A percentile compares a stretch with the other conserved stretches of the same genome.
These are phyloP conservation scores for Trypanosoma theileri DNA, from an alignment of 208 protist species.

Conservation along the genomic window DNA sequence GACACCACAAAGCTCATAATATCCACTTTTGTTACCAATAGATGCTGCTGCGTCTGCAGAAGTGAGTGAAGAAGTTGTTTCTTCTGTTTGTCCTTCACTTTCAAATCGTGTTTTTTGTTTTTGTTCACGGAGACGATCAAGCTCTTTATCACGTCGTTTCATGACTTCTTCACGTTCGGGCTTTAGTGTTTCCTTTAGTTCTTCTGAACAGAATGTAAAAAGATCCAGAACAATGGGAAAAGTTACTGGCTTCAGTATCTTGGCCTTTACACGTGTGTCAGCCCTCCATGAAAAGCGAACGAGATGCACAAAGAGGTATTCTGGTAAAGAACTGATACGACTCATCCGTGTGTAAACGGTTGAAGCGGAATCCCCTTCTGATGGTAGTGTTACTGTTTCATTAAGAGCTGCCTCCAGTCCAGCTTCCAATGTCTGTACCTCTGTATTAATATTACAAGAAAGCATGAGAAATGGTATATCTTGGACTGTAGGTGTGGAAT, in stretches of 20 bases:
- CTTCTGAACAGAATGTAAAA: constrained; percentile 50
- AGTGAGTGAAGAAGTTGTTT: constrained; percentile 1
- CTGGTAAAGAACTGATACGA: constrained; percentile 60
- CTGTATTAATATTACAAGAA: constrained; percentile 76
- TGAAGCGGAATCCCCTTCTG: constrained; percentile 45
- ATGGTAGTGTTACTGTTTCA: constrained; percentile 51
- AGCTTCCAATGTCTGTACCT: constrained; percentile 75
- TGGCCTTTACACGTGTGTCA: constrained; percentile 83
- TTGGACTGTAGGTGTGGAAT: constrained; percentile 19
- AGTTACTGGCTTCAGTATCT: constrained; percentile 83
- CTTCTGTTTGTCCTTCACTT: constrained; percentile 21
- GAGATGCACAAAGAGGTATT: constrained; percentile 89
- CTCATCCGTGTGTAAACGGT: constrained; percentile 52
- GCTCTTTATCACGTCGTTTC: constrained; percentile 57
- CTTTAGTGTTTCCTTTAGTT: constrained; percentile 42
- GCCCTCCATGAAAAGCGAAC: constrained; percentile 88
- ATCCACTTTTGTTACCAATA: constrained; percentile 60
- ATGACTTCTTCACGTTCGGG: constrained; percentile 40
- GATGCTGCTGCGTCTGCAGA: constrained; percentile 7
- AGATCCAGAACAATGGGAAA: constrained; percentile 82
- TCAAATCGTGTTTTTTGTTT: constrained; percentile 25
- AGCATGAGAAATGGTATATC: constrained; percentile 73
- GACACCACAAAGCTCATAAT: constrained; percentile 90
- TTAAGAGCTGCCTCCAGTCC: constrained; percentile 75
- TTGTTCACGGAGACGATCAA: constrained; percentile 35